A percentile compares a stretch with the other conserved stretches of the same genome.
Conservation (phyloP, 495 filamentous ascomycete species). For the Glarea lozoyensis region DNA sequence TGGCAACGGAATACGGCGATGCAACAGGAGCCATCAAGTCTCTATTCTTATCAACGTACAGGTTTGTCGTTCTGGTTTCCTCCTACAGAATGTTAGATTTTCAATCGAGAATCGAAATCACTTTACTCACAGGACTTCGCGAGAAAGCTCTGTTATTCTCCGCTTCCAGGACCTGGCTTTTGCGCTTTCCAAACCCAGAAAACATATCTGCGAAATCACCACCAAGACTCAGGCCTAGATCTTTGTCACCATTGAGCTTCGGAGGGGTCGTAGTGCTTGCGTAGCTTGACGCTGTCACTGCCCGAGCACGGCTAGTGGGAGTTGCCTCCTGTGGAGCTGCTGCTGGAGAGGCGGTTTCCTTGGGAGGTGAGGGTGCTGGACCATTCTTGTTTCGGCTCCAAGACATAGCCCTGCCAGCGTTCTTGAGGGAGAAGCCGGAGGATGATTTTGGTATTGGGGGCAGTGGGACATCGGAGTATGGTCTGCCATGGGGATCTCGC, state of each 20-base stretch:
- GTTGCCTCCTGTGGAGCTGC: slow-evolving; percentile 6
- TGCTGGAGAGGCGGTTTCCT: slow-evolving; percentile 26
- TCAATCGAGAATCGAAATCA: slow-evolving; percentile 18
- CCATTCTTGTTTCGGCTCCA: slow-evolving; percentile 52
- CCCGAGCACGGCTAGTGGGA: slow-evolving; percentile 29
- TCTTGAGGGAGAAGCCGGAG: slow-evolving; percentile 45
- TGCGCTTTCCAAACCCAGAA: slow-evolving; percentile 47
- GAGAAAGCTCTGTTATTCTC: slow-evolving; percentile 17
- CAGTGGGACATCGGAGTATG: slow-evolving; percentile 43
- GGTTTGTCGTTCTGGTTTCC: not conserved
- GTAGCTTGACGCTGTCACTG: slow-evolving; percentile 46
- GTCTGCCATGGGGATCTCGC: slow-evolving; percentile 39
- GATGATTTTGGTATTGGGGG: slow-evolving; percentile 46
- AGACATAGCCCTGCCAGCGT: slow-evolving; percentile 67
- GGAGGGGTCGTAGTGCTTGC: slow-evolving; percentile 63
- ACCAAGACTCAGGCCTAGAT: slow-evolving; percentile 46
- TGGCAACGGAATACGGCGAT: slow-evolving; percentile 61
- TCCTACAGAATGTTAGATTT: slow-evolving; percentile 12
- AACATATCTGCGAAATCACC: slow-evolving; percentile 66
- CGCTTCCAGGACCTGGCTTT: slow-evolving; percentile 33
- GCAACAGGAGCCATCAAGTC: slow-evolving; percentile 44
- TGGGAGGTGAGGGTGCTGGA: slow-evolving; percentile 27
- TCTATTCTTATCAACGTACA: slow-evolving; percentile 35
- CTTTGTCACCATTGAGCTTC: slow-evolving; percentile 50
- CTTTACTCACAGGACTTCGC: slow-evolving; percentile 22